Evolutionary conservation across 1,284 basidiomycete genomes (phyloP).

Genomic region (Ceratobasidium sp.): DNA sequence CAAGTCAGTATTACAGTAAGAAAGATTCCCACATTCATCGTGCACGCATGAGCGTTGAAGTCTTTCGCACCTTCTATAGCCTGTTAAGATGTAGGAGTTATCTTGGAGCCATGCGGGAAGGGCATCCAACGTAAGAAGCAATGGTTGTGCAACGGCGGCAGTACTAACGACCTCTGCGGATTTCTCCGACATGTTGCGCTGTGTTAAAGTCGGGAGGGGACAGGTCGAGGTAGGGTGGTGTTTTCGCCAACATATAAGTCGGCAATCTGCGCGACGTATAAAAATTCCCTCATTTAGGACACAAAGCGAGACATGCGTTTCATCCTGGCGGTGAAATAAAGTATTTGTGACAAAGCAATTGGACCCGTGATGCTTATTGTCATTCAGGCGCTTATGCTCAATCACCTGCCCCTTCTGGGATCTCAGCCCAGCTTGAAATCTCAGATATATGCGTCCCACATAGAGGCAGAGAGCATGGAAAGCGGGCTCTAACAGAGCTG

Average conservation of each 20-base stretch:
- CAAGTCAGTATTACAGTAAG: conserved; percentile 16
- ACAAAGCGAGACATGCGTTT: conserved; percentile 31
- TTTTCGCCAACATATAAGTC: conserved; percentile 23
- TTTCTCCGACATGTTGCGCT: conserved; percentile 15
- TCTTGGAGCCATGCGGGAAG: conserved; percentile 44
- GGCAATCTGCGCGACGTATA: background rate
- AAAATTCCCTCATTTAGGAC: conserved; percentile 11
- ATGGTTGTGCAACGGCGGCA: conserved; percentile 30
- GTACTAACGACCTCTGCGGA: conserved; percentile 25
- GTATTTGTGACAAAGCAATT: conserved; percentile 5
- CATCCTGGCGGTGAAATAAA: conserved; percentile 19
- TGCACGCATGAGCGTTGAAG: background rate
- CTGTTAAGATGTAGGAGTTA: conserved; percentile 43
- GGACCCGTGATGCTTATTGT: conserved; percentile 17
- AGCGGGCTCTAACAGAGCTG: background rate
- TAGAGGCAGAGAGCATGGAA: background rate
- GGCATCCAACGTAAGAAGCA: conserved; percentile 26
- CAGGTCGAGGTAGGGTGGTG: background rate
- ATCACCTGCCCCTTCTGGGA: background rate
- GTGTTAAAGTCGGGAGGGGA: conserved; percentile 4
- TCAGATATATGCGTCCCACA: conserved; percentile 19
- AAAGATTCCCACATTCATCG: background rate
- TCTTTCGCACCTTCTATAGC: conserved; percentile 29
- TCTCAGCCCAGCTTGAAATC: background rate
- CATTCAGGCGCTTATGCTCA: conserved; percentile 9